These are phyloP conservation scores for Lecanoromycetidae sp. DNA, from an alignment of 2,329 filamentous ascomycete species.

Conservation along the genomic window DNA sequence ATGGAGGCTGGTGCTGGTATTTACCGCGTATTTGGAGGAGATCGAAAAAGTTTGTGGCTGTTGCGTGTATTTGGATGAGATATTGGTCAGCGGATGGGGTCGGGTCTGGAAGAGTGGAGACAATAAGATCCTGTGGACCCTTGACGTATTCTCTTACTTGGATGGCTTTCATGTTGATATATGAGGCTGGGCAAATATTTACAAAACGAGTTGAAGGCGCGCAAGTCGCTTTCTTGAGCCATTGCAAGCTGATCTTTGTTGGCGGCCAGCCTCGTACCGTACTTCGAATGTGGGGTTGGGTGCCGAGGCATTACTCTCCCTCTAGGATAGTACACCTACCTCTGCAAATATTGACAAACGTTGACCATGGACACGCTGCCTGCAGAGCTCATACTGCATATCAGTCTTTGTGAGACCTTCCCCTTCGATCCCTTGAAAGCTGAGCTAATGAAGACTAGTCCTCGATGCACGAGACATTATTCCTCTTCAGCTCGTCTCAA, in stretches of 20 bases:
- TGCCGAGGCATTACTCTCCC: constrained; percentile 2
- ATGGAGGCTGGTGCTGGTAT: constrained; percentile 82
- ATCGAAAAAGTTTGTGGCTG: constrained; percentile 94
- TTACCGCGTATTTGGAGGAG: constrained; percentile 89
- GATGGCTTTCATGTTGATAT: constrained; percentile 58
- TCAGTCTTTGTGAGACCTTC: constrained; percentile 45
- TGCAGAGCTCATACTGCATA: constrained; percentile 51
- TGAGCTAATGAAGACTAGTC: constrained; percentile 33
- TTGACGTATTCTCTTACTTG: constrained; percentile 65
- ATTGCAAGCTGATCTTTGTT: not conserved
- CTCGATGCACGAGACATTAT: constrained; percentile 55
- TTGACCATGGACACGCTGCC: constrained; percentile 44
- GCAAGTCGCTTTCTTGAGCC: not conserved
- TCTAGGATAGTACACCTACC: not conserved
- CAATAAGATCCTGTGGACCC: constrained; percentile 67
- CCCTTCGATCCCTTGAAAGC: constrained; percentile 16
- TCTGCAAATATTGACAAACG: no score
- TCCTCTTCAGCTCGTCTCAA: constrained; percentile 57
- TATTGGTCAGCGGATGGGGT: constrained; percentile 62
- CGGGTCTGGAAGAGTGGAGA: constrained; percentile 64
- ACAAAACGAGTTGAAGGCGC: no score
- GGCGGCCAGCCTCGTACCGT: no score
- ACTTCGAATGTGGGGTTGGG: no score
- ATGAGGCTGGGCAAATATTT: no score
- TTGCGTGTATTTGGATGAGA: constrained; percentile 72